These are phyloP conservation scores for Spathaspora passalidarum DNA, from an alignment of 805 yeast species.

Conservation along the genomic window DNA sequence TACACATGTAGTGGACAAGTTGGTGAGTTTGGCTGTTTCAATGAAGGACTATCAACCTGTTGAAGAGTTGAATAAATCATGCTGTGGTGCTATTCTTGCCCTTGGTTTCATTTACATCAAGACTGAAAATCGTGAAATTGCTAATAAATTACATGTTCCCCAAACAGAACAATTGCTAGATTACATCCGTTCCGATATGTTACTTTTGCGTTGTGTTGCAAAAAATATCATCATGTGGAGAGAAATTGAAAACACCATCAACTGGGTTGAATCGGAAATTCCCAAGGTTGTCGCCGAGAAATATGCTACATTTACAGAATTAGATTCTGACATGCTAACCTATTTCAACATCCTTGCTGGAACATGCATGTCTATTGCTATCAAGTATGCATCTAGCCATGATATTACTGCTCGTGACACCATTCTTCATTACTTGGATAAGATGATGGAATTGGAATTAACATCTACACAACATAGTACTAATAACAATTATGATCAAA, in stretches of 20 bases:
- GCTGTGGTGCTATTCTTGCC: conserved; percentile 76
- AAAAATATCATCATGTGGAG: conserved; percentile 73
- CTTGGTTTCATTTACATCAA: conserved; percentile 70
- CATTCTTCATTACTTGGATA: conserved; percentile 53
- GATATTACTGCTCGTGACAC: conserved; percentile 52
- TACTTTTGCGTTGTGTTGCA: conserved; percentile 63
- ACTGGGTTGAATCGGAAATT: conserved; percentile 59
- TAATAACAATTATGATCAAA: conserved; percentile 54
- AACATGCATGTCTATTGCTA: conserved; percentile 65
- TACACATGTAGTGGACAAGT: conserved; percentile 57
- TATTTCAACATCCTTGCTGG: conserved; percentile 73
- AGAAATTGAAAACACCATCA: conserved; percentile 41
- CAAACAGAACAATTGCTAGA: conserved; percentile 55
- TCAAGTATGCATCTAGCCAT: conserved; percentile 72
- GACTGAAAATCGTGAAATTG: conserved; percentile 58
- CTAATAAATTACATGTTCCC: conserved; percentile 61
- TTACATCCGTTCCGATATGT: conserved; percentile 75
- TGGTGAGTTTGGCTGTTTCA: conserved; percentile 56
- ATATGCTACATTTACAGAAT: conserved; percentile 19
- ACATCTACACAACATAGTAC: conserved; percentile 21
- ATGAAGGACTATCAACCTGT: conserved; percentile 62
- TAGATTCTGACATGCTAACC: conserved; percentile 62
- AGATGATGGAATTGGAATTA: conserved; percentile 32
- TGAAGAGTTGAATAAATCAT: conserved; percentile 57
- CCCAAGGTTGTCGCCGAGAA: conserved; percentile 44